phyloP scores from a whole-genome alignment of 768 basidiomycete genomes.

The Tylopilus vinaceipallidus region DNA sequence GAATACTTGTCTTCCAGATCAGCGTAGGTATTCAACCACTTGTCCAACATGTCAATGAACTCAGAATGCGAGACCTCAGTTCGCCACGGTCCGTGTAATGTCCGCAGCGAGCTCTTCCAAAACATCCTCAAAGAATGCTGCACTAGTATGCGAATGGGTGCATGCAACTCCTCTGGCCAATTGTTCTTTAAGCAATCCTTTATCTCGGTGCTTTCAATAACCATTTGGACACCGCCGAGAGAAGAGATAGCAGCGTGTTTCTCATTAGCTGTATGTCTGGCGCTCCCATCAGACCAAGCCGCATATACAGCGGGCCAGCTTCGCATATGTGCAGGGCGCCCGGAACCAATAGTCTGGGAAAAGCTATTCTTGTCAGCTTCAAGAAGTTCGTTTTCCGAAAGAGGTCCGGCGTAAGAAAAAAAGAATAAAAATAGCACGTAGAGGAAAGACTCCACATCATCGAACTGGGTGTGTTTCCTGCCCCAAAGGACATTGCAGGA shows the following conservation, averaged over 20 bases:
- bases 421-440: constrained; percentile 16
- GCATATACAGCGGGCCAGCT: constrained; percentile 2
- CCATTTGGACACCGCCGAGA: neutral
- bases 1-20: too few relatives aligned
- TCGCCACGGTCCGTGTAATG: neutral
- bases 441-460: constrained; percentile 19
- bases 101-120: neutral
- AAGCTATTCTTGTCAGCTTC: neutral
- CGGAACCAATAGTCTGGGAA: neutral
- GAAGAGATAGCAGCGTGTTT: neutral
- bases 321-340: neutral
- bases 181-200: neutral
- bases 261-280: fast-evolving
- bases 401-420: constrained; percentile 7
- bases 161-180: neutral
- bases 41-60: neutral
- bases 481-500: constrained; percentile 8
- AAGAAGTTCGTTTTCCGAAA: neutral
- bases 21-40: too few relatives aligned
- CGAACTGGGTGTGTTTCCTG: constrained; percentile 1
- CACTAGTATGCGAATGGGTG: neutral
- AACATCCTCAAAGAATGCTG: neutral
- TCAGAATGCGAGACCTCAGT: neutral
- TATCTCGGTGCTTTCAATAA: neutral
- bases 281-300: neutral